These are phyloP conservation scores for Diospyros kaki DNA, from an alignment of 148 eudicot species.

Conservation along the genomic window DNA sequence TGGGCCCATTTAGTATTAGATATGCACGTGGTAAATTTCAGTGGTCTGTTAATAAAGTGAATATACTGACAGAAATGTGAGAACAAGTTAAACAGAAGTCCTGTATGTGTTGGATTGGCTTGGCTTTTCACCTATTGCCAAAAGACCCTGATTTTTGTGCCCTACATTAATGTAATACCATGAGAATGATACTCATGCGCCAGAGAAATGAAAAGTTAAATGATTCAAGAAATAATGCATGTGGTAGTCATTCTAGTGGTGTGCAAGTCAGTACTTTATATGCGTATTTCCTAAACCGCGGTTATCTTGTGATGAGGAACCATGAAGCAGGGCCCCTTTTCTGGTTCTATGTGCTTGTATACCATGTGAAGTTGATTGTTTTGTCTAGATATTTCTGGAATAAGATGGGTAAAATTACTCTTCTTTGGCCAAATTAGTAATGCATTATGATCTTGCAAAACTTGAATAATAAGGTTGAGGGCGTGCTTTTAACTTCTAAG, in stretches of 20 bases:
- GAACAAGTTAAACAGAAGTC: background rate
- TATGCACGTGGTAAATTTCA: background rate
- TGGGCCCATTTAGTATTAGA: background rate
- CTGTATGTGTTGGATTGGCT: background rate
- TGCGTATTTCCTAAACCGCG: too few species aligned
- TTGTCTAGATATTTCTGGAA: background rate
- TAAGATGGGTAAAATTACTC: background rate
- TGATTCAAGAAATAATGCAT: too few species aligned
- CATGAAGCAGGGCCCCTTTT: background rate
- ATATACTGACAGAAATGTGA: background rate
- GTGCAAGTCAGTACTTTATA: too few species aligned
- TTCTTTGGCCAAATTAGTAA: background rate
- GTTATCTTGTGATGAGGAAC: too few species aligned
- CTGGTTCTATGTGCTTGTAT: background rate
- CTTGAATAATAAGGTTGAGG: background rate
- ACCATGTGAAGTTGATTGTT: background rate
- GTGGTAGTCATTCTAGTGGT: too few species aligned
- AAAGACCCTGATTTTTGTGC: background rate
- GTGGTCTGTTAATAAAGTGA: background rate
- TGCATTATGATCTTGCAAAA: background rate
- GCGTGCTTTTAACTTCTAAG: background rate
- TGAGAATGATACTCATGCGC: background rate
- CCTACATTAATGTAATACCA: background rate
- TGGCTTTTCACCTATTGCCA: background rate
- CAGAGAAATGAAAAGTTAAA: background rate